These are phyloP conservation scores for Aureobasidium sp. DNA, from an alignment of 2,329 filamentous ascomycete species.

Conservation along the genomic window DNA sequence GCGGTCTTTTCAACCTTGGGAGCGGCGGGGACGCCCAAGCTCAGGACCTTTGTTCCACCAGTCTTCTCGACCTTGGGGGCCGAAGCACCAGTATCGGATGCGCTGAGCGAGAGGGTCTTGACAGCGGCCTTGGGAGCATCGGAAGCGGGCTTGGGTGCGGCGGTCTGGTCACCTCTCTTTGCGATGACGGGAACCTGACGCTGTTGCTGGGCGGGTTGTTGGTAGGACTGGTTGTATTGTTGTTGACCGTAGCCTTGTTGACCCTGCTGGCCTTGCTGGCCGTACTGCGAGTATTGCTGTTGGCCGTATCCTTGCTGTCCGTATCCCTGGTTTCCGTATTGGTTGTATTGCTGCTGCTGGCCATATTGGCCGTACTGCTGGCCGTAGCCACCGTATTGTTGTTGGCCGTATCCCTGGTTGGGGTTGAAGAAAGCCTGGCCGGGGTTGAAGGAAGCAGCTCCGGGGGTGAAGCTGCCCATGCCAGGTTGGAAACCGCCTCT, in stretches of 20 bases:
- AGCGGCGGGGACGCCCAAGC: conserved; percentile 43
- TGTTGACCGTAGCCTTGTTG: conserved; percentile 17
- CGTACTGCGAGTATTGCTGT: conserved; percentile 18
- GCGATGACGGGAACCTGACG: conserved; percentile 52
- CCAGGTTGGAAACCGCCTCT: conserved; percentile 19
- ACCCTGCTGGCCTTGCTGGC: not conserved
- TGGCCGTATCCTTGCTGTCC: conserved; percentile 20
- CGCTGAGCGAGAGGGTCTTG: conserved; percentile 53
- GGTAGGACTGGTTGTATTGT: conserved; percentile 30
- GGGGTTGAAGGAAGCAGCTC: conserved; percentile 28
- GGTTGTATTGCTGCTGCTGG: conserved; percentile 19
- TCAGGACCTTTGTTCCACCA: conserved; percentile 59
- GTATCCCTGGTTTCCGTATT: conserved; percentile 29
- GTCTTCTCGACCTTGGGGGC: conserved; percentile 47
- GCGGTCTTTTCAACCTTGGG: conserved; percentile 46
- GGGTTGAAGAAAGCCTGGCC: conserved; percentile 30
- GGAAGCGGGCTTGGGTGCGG: conserved; percentile 41
- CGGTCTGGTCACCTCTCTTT: conserved; percentile 48
- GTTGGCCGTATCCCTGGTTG: conserved; percentile 19
- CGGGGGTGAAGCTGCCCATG: conserved; percentile 26
- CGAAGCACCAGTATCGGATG: conserved; percentile 37
- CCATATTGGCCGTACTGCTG: conserved; percentile 18
- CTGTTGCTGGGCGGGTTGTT: conserved; percentile 35
- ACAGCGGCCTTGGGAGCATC: conserved; percentile 39
- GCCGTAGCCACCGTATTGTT: conserved; percentile 24